Conservation (phyloP, 2,329 filamentous ascomycete species). For the Venturia carpophila region DNA sequence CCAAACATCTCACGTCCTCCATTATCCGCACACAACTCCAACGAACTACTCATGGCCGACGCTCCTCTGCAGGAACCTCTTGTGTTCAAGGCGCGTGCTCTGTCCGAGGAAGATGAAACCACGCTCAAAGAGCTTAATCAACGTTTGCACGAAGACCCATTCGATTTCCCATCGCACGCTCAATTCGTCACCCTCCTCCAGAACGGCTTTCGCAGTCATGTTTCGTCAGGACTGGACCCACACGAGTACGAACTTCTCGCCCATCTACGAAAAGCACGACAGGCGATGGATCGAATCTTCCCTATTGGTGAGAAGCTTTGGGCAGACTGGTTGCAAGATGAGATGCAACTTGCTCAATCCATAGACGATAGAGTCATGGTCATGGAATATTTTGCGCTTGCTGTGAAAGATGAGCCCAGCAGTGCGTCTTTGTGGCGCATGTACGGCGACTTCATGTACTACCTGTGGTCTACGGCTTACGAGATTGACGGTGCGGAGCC, state of each 20-base stretch:
- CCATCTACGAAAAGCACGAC: conserved; percentile 43
- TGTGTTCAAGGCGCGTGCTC: conserved; percentile 34
- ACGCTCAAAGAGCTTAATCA: conserved; percentile 38
- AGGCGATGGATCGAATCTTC: conserved; percentile 54
- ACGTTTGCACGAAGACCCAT: conserved; percentile 39
- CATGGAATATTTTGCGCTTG: conserved; percentile 64
- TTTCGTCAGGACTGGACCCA: conserved; percentile 30
- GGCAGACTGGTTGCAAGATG: conserved; percentile 69
- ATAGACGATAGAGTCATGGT: conserved; percentile 61
- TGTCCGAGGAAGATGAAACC: conserved; percentile 38
- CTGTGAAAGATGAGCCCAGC: conserved; percentile 62
- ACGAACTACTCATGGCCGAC: conserved; percentile 42
- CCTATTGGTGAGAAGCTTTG: conserved; percentile 70
- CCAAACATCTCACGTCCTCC: conserved; percentile 30
- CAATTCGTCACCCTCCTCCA: conserved; percentile 42
- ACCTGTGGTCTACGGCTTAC: conserved; percentile 58
- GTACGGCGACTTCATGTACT: conserved; percentile 72
- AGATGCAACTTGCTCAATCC: conserved; percentile 52
- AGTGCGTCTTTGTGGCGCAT: conserved; percentile 68
- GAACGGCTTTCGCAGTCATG: conserved; percentile 40
- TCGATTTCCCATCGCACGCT: conserved; percentile 43
- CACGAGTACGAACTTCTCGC: conserved; percentile 38
- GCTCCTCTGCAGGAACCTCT: conserved; percentile 35
- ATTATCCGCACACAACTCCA: conserved; percentile 37
- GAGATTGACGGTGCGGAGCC: conserved; percentile 42